Conservation (phyloP, 495 filamentous ascomycete species). For the Penicillium riverlandense region DNA sequence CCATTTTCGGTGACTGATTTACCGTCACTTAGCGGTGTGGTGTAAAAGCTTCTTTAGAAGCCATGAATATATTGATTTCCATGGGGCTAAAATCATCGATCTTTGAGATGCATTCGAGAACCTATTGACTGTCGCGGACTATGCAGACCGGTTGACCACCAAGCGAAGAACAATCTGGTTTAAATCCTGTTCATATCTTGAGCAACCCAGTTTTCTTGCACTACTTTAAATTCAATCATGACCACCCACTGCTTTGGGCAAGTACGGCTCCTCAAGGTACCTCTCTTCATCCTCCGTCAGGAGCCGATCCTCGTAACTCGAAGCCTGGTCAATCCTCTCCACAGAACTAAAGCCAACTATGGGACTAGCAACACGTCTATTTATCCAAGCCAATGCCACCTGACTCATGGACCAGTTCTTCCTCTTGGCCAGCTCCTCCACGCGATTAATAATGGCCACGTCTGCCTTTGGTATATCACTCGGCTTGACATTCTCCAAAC, state of each 20-base stretch:
- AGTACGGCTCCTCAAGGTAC: conserved; percentile 54
- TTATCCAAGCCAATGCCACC: conserved; percentile 57
- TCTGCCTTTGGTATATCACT: conserved; percentile 11
- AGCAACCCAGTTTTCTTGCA: too few species aligned
- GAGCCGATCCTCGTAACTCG: conserved; percentile 32
- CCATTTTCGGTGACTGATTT: too few species aligned
- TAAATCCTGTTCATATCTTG: too few species aligned
- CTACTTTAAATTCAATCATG: not conserved
- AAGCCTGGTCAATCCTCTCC: conserved; percentile 47
- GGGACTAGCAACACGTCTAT: conserved; percentile 39
- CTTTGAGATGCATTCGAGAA: too few species aligned
- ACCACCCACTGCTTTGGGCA: conserved; percentile 24
- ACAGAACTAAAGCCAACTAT: conserved; percentile 54
- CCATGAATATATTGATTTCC: too few species aligned
- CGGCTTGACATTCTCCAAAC: conserved; percentile 18
- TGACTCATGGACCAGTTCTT: conserved; percentile 47
- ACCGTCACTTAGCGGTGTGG: too few species aligned
- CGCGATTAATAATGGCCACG: conserved; percentile 44
- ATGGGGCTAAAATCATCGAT: too few species aligned
- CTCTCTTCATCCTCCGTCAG: conserved; percentile 48
- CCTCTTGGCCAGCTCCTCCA: conserved; percentile 53
- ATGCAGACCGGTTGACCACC: too few species aligned
- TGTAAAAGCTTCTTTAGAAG: too few species aligned
- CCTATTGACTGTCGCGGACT: too few species aligned
- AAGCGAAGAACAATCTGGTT: too few species aligned